phyloP scores from a whole-genome alignment of 2,329 filamentous ascomycete genomes.

The Fusarium sp. region DNA sequence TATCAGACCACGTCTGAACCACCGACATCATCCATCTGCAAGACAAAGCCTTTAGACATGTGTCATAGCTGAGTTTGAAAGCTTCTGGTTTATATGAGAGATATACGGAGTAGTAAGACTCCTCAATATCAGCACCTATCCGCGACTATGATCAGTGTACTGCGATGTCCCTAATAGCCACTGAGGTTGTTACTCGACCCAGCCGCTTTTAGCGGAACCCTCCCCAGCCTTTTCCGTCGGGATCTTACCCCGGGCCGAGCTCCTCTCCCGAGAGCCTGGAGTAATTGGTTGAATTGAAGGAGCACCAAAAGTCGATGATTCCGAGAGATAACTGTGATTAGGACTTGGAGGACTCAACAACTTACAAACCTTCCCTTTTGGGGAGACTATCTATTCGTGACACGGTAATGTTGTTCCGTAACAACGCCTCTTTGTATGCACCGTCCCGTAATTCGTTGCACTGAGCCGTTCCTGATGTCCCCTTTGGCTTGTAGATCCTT shows the following conservation, averaged over 20 bases:
- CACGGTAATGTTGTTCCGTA: constrained; percentile 6
- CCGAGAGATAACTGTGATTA: neutral
- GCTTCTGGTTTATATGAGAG: neutral
- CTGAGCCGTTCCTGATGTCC: constrained; percentile 4
- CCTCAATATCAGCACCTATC: no score
- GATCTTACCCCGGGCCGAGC: constrained; percentile 31
- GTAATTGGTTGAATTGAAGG: neutral
- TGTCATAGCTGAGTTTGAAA: constrained; percentile 4
- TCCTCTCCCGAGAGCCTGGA: constrained; percentile 15
- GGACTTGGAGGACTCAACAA: constrained; percentile 6
- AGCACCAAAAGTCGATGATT: constrained; percentile 1
- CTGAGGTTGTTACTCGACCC: constrained; percentile 6
- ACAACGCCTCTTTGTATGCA: constrained; percentile 8
- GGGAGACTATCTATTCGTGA: constrained; percentile 4
- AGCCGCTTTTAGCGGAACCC: constrained; percentile 6
- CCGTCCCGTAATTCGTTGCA: constrained; percentile 6
- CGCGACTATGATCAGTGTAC: no score
- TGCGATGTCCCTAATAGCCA: neutral
- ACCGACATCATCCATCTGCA: constrained; percentile 2
- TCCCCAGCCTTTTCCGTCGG: constrained; percentile 26
- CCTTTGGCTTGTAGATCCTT: constrained; percentile 9
- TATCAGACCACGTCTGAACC: constrained; percentile 36
- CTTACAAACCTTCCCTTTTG: constrained; percentile 20
- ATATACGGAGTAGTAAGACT: neutral
- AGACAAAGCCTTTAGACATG: constrained; percentile 2